These are phyloP conservation scores for Neotropicomus parvogracilis DNA, from an alignment of 1,284 basidiomycete species.

Conservation along the genomic window DNA sequence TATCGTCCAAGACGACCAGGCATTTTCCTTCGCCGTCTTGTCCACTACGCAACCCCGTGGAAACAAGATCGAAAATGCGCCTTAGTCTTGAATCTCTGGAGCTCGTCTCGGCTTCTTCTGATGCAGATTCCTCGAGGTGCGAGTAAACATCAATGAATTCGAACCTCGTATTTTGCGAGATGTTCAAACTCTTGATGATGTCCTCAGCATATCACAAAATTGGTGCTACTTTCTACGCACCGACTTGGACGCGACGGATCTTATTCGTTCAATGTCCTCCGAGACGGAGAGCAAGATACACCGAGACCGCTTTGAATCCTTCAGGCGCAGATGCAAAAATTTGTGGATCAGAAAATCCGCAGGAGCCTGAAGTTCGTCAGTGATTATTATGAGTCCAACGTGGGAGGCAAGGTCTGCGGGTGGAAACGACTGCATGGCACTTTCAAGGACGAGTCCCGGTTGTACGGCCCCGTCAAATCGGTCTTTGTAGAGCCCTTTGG, in stretches of 20 bases:
- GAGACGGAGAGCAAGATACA: conserved; percentile 56
- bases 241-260: conserved; percentile 55
- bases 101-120: conserved; percentile 18
- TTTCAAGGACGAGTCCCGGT: no score
- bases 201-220: neutral
- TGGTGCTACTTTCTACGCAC: conserved; percentile 36
- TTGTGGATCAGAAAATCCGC: conserved; percentile 64
- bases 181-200: conserved; percentile 47
- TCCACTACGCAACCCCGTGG: conserved; percentile 9
- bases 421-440: conserved; percentile 34
- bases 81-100: conserved; percentile 27
- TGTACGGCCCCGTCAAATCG: conserved; percentile 6
- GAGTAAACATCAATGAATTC: conserved; percentile 46
- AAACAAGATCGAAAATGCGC: conserved; percentile 35
- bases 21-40: conserved; percentile 12
- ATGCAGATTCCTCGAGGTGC: conserved; percentile 11
- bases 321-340: conserved; percentile 48
- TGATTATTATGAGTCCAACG: conserved; percentile 48
- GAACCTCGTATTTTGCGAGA: conserved; percentile 46
- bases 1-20: conserved; percentile 64
- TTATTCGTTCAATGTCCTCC: conserved; percentile 56
- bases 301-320: conserved; percentile 37
- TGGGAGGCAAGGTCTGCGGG: conserved; percentile 25
- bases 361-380: conserved; percentile 63
- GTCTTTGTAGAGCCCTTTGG: conserved; percentile 13